Conservation (phyloP, 1,284 basidiomycete species). For the Cryptococcus floricola region DNA sequence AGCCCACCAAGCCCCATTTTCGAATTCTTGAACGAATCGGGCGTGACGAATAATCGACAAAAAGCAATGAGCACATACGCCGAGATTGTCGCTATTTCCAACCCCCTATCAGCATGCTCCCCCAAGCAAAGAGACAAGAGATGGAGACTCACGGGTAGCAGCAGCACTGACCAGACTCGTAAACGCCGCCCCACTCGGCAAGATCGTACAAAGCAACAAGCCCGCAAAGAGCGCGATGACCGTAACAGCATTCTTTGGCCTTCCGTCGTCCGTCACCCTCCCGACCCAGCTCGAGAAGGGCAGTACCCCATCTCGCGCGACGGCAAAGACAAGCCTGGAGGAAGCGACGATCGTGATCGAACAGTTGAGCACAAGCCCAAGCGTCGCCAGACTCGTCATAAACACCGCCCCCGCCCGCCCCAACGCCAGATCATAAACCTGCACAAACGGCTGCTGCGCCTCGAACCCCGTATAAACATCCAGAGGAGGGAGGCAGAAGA, state of each 20-base stretch:
- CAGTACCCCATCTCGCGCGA: slow-evolving; percentile 80
- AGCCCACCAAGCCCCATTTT: slow-evolving; percentile 66
- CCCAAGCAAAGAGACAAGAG: background rate
- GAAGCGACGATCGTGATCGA: slow-evolving; percentile 77
- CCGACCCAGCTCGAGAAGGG: slow-evolving; percentile 73
- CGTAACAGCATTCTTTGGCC: slow-evolving; percentile 74
- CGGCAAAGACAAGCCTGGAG: slow-evolving; percentile 76
- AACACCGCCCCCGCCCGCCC: slow-evolving; percentile 71
- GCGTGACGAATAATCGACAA: slow-evolving; percentile 67
- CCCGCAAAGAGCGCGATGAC: slow-evolving; percentile 74
- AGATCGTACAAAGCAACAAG: slow-evolving; percentile 68
- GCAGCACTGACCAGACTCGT: slow-evolving; percentile 77
- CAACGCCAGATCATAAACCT: slow-evolving; percentile 72
- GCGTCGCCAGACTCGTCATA: slow-evolving; percentile 72
- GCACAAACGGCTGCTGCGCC: slow-evolving; percentile 80
- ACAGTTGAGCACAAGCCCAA: slow-evolving; percentile 72
- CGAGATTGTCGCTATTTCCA: slow-evolving; percentile 56
- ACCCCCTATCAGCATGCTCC: slow-evolving; percentile 52
- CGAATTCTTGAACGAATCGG: slow-evolving; percentile 65
- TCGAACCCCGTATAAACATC: slow-evolving; percentile 65
- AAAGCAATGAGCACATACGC: slow-evolving; percentile 73
- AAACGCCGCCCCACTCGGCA: slow-evolving; percentile 81
- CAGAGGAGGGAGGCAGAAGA: slow-evolving; percentile 77
- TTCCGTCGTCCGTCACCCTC: slow-evolving; percentile 54
- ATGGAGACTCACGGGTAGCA: slow-evolving; percentile 36